Evolutionary conservation across 768 basidiomycete species (phyloP), one percentile per base, ranked within the genome.

Genomic region (Boletus reticuloceps): DNA sequence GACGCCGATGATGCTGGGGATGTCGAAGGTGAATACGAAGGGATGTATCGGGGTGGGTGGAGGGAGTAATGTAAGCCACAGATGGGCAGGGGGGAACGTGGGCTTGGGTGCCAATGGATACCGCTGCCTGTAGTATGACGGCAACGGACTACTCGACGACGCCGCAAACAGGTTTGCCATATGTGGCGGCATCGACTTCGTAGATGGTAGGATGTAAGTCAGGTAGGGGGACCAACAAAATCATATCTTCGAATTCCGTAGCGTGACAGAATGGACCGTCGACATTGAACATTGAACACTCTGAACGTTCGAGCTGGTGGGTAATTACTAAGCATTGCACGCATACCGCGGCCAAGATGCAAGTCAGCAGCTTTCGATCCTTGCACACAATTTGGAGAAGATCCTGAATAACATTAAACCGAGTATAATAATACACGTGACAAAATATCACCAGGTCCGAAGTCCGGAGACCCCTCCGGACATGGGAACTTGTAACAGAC

Each of bases 241-340:
- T 81, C 64, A 80, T 80, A 0, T 65, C 64, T 62, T 89, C 84
- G 64, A 91, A 91, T 80, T 82, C 5, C 64, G 58, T 0, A 91
- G 73, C 0, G 84, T 83, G 0, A 75, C 65, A 0, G 84, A 80
- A 49, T 90, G 88, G 49, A 90, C n/a, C 86, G 41, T 85, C 88
- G 8, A 91, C 8, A 7, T 27, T 27, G 27, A 20, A 22, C 22
- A 22, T 22, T 22, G 22, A 22, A 22, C 20, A 20, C 2, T 20
- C 20, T 20, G 20, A 25, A 25, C 25, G 6, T 25, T 25, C 25
- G 25, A 25, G 25, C 5, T 27, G 27, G 6, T 27, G 27, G 27
- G 27, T 27, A 27, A 27, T 27, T 27, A 27, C 27, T 27, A 8
- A 27, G 27, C 27, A 27, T 27, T 27, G 27, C 25, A 1, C 25